A percentile compares a stretch with the other conserved stretches of the same genome.
Evolutionary conservation across 495 filamentous ascomycete species (phyloP).

Genomic region (Penicillium arizonense): DNA sequence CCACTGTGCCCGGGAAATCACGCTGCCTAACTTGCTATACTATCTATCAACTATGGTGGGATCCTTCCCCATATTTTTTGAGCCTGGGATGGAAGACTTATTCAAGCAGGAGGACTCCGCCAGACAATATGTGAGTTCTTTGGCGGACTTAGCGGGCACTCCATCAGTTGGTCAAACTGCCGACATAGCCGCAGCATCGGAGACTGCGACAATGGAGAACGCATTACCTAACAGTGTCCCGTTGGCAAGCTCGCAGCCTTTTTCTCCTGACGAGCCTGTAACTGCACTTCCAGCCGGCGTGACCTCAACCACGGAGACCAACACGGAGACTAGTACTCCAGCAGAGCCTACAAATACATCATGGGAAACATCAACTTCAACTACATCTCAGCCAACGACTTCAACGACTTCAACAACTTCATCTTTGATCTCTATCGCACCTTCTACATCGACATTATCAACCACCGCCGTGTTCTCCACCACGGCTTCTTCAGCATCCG

Average conservation of each 20-base stretch:
- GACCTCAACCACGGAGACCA: neutral
- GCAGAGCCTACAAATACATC: neutral
- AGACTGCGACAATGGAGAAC: too few relatives aligned
- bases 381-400: neutral
- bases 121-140: too few relatives aligned
- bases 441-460: neutral
- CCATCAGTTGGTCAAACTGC: too few relatives aligned
- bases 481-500: neutral
- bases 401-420: neutral
- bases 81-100: neutral
- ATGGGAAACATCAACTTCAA: neutral
- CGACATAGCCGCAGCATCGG: too few relatives aligned
- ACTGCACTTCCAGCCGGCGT: neutral
- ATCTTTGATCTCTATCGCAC: neutral
- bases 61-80: neutral
- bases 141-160: too few relatives aligned
- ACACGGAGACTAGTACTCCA: neutral
- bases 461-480: neutral
- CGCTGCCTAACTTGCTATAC: neutral
- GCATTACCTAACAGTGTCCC: too few relatives aligned
- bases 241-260: too few relatives aligned
- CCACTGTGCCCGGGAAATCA: neutral
- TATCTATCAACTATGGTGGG: neutral
- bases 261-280: too few relatives aligned
- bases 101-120: too few relatives aligned